Evolutionary conservation across 495 filamentous ascomycete species (phyloP), one percentile per base, ranked within the genome.

Genomic region (Penicillium longicatenatum): DNA sequence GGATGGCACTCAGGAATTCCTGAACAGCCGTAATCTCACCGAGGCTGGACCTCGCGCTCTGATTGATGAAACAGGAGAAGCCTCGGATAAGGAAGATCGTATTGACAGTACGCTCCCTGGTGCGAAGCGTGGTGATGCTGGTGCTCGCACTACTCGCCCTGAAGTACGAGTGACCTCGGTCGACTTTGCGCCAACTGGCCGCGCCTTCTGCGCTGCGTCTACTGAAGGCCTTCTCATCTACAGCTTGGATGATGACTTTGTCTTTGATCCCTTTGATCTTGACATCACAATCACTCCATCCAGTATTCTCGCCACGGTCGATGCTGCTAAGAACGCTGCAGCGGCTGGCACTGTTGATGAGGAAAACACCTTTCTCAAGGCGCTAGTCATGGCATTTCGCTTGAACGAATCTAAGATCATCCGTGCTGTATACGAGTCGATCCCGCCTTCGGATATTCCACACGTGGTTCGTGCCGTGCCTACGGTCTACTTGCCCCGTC

Each of bases 161-260:
- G 92, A 93, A 74, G 87, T 98, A 35, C 84, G 91, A n/a, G 92
- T 98, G 8, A 84, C 85, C 16, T 85, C 87, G 11, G 85, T 97
- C 14, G 87, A 87, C 21, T 98, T 98, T 74, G 89, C 90, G 2
- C 93, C 94, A 0, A 89, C 89, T 19, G 93, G 93, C 24, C 86
- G 90, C 26, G 80, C 91, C 4, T 98, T 98, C 76, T 97, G 94
- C 62, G 94, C 94, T 26, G 92, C 95, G 10, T 92, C 89, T 8
- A 98, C 94, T 3, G 94, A 98, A 75, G 94, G 94, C 14, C 77
- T 98, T 29, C 80, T 98, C 48, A 86, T 98, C 58, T 98, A 97
- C 73, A 91, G 88, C 52, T 77, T 98, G 37, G 94, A 98, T 66
- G 86, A 80, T 17, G 80, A 82, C 3, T 80, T 93, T 24, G 67